Evolutionary conservation across 805 yeast species (phyloP).

Genomic region (Maudiozyma saulgeensis): DNA sequence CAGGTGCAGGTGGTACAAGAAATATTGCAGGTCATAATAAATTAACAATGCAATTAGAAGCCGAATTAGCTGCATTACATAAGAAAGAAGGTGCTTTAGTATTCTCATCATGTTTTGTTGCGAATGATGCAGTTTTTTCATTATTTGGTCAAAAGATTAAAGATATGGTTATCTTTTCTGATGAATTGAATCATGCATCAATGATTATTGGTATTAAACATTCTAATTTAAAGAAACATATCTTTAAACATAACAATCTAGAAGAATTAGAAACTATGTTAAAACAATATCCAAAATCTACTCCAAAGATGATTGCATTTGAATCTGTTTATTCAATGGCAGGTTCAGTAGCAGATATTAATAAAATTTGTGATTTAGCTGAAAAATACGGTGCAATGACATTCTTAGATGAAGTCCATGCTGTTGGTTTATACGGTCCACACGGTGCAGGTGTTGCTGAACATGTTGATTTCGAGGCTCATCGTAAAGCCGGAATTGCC

Average conservation of each 20-base stretch:
- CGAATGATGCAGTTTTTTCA: conserved; percentile 90
- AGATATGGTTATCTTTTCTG: conserved; percentile 85
- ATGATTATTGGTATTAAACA: conserved; percentile 95
- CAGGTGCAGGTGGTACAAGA: conserved; percentile 99
- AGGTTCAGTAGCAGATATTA: conserved; percentile 93
- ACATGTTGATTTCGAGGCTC: conserved; percentile 81
- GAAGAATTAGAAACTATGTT: conserved; percentile 71
- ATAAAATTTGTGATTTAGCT: conserved; percentile 86
- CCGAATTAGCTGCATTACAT: conserved; percentile 81
- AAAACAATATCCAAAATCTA: conserved; percentile 70
- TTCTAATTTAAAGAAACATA: conserved; percentile 78
- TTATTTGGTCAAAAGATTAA: conserved; percentile 85
- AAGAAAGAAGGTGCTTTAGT: conserved; percentile 92
- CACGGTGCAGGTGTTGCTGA: conserved; percentile 99
- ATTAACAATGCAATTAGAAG: conserved; percentile 81
- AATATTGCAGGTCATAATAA: conserved; percentile 96
- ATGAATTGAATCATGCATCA: conserved; percentile 91
- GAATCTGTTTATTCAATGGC: conserved; percentile 98
- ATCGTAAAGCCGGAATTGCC: conserved; percentile 56
- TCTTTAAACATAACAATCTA: conserved; percentile 86
- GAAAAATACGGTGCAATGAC: conserved; percentile 96
- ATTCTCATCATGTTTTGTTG: conserved; percentile 91
- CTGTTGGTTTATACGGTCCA: conserved; percentile 98
- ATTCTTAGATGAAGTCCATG: conserved; percentile 96
- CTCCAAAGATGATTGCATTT: conserved; percentile 92